Evolutionary conservation across 192 early-diverging fungal genomes (phyloP), one percentile per base, ranked within the genome.

Genomic region (Dissophora globulifera): DNA sequence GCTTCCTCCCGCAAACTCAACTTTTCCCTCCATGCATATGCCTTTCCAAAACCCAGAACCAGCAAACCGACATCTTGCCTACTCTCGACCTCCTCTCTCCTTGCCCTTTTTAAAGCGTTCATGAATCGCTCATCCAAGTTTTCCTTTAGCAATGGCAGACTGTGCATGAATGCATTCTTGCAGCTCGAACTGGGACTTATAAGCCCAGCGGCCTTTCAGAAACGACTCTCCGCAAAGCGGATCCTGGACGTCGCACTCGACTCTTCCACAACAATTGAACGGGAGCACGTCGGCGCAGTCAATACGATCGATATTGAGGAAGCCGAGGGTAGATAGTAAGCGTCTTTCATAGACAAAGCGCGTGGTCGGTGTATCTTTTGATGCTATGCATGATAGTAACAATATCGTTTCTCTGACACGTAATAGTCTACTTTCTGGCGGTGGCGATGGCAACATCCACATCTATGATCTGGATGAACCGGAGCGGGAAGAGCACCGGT

Each of bases 391-490:
- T n/a, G n/a, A n/a, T n/a, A n/a, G n/a, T 58, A 6, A 6, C 30
- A 23, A 26, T n/a, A 27, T 13, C 22, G 2, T 11, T 17, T 32
- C 20, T 46, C 31, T 33, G 12, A 35, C 47, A 17, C n/a, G 35
- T 20, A 20, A 15, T 22, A 89, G 90, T 66, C 56, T 92, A 19
- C 49, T 92, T 4, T 82, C 86, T 17, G 91, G 85, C 19, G 86
- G 90, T 6, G 80, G 83, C 25, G 90, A 91, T 72, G 71, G 85
- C 10, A 52, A 66, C 50, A 71, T 92, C 10, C 80, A 84, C 38
- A 31, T 92, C 2, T 92, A 86, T 69, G 89, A 92, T 55, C 67
- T 91, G 41, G 85, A 90, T 17, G 79, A 78, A 20, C 55, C 62
- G 4, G 58, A 76, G 27, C 51, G 63, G 11, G 63, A 67, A 22